A percentile compares a stretch with the other conserved stretches of the same genome.
Conservation (phyloP, 2,329 filamentous ascomycete species). For the Curvularia eragrostidis region DNA sequence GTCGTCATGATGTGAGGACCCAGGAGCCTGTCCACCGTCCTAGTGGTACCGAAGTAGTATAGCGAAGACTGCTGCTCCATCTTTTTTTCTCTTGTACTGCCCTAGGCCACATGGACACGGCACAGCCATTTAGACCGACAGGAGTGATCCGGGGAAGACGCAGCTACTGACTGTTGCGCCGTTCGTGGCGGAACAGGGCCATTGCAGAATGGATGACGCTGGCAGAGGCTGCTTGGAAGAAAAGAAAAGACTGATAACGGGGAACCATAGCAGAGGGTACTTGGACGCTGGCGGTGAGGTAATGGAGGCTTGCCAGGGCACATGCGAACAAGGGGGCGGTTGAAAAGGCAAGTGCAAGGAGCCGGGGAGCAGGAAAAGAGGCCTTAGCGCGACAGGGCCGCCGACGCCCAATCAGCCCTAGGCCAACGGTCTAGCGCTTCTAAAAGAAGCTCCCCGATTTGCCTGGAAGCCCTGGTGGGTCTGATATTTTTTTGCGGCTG, state of each 20-base stretch:
- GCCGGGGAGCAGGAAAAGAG: slow-evolving; percentile 12
- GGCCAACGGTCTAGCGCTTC: slow-evolving; percentile 30
- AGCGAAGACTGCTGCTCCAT: slow-evolving; percentile 14
- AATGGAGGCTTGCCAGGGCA: slow-evolving; percentile 33
- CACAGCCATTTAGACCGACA: slow-evolving; percentile 18
- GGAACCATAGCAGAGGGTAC: slow-evolving; percentile 26
- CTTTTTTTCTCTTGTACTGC: slow-evolving; percentile 4
- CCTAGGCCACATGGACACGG: slow-evolving; percentile 20
- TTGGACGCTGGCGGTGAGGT: slow-evolving; percentile 33
- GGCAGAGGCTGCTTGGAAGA: slow-evolving; percentile 8
- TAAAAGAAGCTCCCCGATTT: slow-evolving; percentile 34
- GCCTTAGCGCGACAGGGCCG: slow-evolving; percentile 27
- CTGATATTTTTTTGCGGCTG: slow-evolving; percentile 17
- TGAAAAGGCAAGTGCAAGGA: slow-evolving; percentile 25
- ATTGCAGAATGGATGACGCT: slow-evolving; percentile 7
- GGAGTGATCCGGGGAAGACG: neutral
- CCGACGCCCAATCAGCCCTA: slow-evolving; percentile 37
- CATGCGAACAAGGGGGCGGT: slow-evolving; percentile 21
- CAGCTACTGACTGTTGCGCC: neutral
- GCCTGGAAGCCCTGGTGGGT: slow-evolving; percentile 27
- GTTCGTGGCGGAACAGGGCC: no score
- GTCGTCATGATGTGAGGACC: slow-evolving; percentile 47
- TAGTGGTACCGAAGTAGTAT: slow-evolving; percentile 26
- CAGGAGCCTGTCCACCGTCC: slow-evolving; percentile 36
- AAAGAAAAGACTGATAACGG: slow-evolving; percentile 17